These are phyloP conservation scores for Dictyostelium firmibasis DNA, from an alignment of 78 protist genomes.

Conservation along the genomic window DNA sequence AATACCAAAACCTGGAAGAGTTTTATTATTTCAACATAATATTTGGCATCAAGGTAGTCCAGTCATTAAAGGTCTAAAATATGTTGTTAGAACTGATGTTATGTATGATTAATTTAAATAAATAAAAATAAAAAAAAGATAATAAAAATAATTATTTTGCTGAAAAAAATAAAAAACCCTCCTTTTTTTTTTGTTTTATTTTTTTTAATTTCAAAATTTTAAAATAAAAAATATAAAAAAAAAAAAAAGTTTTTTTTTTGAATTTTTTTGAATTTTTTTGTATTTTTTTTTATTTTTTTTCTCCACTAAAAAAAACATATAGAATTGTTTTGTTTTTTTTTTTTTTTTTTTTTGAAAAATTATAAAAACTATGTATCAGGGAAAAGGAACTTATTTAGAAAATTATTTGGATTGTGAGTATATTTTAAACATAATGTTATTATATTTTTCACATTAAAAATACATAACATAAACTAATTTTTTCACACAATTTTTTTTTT, in stretches of 20 bases:
- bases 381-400: conserved; percentile 80
- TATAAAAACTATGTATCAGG: conserved; percentile 31
- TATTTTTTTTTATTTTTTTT: too few species aligned
- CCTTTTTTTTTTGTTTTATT: too few species aligned
- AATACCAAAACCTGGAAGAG: conserved; percentile 8
- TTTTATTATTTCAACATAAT: conserved; percentile 51
- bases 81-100: conserved; percentile 45
- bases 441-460: too few species aligned
- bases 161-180: too few species aligned
- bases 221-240: too few species aligned
- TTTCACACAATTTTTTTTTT: background rate
- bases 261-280: too few species aligned
- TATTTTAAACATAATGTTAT: too few species aligned
- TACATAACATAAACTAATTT: too few species aligned
- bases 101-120: conserved; percentile 15
- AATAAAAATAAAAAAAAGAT: background rate
- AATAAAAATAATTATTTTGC: background rate
- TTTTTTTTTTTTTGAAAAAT: background rate
- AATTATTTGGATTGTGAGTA: conserved; percentile 73
- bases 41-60: conserved; percentile 10
- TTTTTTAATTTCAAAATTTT: too few species aligned
- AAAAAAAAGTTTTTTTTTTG: too few species aligned
- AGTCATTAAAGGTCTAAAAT: conserved; percentile 42
- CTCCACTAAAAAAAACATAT: too few species aligned
- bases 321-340: too few species aligned